A percentile compares a stretch with the other conserved stretches of the same genome.
These are phyloP conservation scores for Sporopachydermia quercuum DNA, from an alignment of 805 yeast species.

Conservation along the genomic window DNA sequence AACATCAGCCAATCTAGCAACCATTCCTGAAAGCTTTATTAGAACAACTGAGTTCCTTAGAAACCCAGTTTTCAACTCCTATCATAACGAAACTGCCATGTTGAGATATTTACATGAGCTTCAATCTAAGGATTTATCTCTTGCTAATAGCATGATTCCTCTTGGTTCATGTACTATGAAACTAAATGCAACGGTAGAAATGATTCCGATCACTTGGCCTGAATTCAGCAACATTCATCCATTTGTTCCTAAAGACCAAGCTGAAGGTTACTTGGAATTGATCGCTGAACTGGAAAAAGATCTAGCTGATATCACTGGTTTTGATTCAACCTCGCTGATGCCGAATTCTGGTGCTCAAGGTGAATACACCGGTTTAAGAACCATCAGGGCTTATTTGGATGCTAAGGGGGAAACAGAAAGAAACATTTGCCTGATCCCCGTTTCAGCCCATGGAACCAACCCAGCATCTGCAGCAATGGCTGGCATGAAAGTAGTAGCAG, in stretches of 20 bases:
- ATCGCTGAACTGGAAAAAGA: conserved; percentile 69
- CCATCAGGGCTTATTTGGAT: conserved; percentile 64
- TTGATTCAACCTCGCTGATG: conserved; percentile 79
- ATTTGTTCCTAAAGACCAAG: conserved; percentile 80
- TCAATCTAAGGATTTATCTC: conserved; percentile 78
- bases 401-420: conserved; percentile 58
- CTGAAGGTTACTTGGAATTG: conserved; percentile 70
- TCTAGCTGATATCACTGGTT: conserved; percentile 84
- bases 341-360: conserved; percentile 99
- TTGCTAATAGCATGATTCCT: conserved; percentile 95
- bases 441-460: conserved; percentile 95
- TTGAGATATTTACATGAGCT: conserved; percentile 75
- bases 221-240: conserved; percentile 85
- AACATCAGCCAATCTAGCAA: conserved; percentile 38
- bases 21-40: conserved; percentile 21
- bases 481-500: conserved; percentile 85
- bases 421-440: conserved; percentile 86
- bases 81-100: conserved; percentile 93
- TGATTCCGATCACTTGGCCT: conserved; percentile 91
- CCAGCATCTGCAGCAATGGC: conserved; percentile 99
- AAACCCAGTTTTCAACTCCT: conserved; percentile 67
- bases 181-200: conserved; percentile 85
- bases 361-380: conserved; percentile 86
- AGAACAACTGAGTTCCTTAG: conserved; percentile 27
- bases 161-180: conserved; percentile 98